Base-by-base conservation (phyloP, 2,329 filamentous ascomycete species). In the Paraconiothyrium sp. region DNA sequence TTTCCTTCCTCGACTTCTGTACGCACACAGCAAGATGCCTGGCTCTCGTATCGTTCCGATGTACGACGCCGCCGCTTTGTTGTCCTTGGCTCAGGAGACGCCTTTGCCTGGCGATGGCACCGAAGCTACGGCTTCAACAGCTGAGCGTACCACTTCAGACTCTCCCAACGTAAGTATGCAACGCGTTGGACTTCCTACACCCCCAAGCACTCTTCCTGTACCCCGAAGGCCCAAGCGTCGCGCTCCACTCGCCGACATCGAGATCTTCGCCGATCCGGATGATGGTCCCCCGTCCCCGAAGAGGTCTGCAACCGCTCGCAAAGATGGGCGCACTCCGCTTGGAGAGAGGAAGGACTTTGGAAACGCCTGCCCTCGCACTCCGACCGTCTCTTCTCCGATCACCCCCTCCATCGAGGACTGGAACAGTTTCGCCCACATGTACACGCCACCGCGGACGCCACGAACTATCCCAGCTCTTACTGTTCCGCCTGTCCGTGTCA, bases 301-400 rank as follows among this genome's bases (percentile, higher is more conserved):
- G 54, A 44, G 30, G 37, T 43, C 55, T 13, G 34, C 55, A 32
- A 50, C 44, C 8, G 20, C 47, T 14, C 32, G 32, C 22, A 41
- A 50, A 14, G 35, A 50, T 30, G 55, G 46, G 0, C 55, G 49
- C 9, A 46, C 48, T 22, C 39, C 49, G 20, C 55, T 58, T 20
- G 55, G 55, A 41, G 34, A 30, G 27, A 32, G 22, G 22, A 43
- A 43, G 24, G 55, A 50, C 46, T 34, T 10, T 3, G 55, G 55
- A 5, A 59, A 54, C 10, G 7, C 39, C 46, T 48, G 46, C 6
- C 46, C 46, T 48, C 46, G 46, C 14, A 48, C 24, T 5, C 14
- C 46, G 16, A 24, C 13, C 1, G 11, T 24, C 5, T 7, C 24
- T 10, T 13, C 14, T 2, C 10, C 1, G 1, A 16, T 32, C 46